These are phyloP conservation scores for Asterionellopsis glacialis DNA, from an alignment of 108 stramenopile genomes.

Conservation along the genomic window DNA sequence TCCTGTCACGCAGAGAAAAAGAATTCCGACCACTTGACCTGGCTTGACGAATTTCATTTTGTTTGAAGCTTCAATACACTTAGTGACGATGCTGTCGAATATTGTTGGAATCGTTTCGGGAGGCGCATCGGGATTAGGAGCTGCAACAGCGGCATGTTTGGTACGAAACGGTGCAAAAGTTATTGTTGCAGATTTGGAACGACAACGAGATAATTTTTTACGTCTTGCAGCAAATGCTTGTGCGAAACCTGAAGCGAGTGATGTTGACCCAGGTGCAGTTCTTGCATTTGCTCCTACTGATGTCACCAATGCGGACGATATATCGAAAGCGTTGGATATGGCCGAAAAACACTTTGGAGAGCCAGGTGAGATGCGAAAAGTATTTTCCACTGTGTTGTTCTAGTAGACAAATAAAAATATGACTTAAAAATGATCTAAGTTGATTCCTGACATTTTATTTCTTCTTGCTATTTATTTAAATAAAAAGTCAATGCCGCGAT, in stretches of 20 bases:
- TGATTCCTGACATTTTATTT: slow-evolving; percentile 6
- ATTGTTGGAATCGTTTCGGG: slow-evolving; percentile 77
- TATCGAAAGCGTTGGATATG: slow-evolving; percentile 46
- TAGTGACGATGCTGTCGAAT: slow-evolving; percentile 11
- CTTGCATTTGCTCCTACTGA: slow-evolving; percentile 57
- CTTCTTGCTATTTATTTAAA: neutral
- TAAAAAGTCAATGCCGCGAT: slow-evolving; percentile 74
- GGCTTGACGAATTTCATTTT: no score
- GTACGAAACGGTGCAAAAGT: slow-evolving; percentile 69
- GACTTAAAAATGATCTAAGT: slow-evolving; percentile 14
- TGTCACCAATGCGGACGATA: slow-evolving; percentile 57
- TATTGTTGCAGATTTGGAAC: slow-evolving; percentile 78
- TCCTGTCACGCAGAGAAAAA: no score
- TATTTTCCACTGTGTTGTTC: neutral
- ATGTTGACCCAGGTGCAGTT: slow-evolving; percentile 3
- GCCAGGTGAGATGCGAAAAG: slow-evolving; percentile 18
- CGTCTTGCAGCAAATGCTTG: slow-evolving; percentile 11
- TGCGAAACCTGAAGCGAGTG: slow-evolving; percentile 11
- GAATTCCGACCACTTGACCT: no score
- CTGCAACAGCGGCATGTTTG: slow-evolving; percentile 78
- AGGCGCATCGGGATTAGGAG: slow-evolving; percentile 88
- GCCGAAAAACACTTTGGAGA: slow-evolving; percentile 64
- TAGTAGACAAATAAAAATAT: neutral
- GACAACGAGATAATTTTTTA: slow-evolving; percentile 34
- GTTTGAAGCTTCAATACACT: no score